Evolutionary conservation across 768 basidiomycete species (phyloP), one percentile per base, ranked within the genome.

Genomic region (Pluteus cervinus): DNA sequence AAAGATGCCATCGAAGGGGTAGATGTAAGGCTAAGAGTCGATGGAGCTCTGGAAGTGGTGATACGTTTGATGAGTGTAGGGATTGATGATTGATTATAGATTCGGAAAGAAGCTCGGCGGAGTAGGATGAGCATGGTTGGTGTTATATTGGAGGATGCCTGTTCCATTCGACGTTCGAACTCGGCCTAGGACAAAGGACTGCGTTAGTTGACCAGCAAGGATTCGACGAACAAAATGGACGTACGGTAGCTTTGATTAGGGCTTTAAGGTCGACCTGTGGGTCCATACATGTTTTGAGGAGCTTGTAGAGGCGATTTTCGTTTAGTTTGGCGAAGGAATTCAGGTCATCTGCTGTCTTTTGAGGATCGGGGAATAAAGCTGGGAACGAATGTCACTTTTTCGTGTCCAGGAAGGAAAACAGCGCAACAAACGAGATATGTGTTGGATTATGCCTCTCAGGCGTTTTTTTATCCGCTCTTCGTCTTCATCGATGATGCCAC

Each of bases 401-500:
- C 47, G 38, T 16, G 11, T 38, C 9, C 20, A 30, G 17, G 32
- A 23, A 29, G 14, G 22, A 17, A 15, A 43, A 29, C 18, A 4
- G 20, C 39, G 18, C 18, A 15, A 36, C 10, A 16, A 45, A 88
- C 88, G 54, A 29, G 86, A 68, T 9, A 92, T 56, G 23, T 71
- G 64, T 41, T 75, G 71, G 39, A 80, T 72, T 11, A 78, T 50
- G 4, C 46, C 49, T 29, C 74, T 73, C 22, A 96, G 64, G 33
- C 68, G 68, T 11, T 66, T 69, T 8, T 59, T 63, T 29, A 87
- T 62, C 1, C 52, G 51, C 30, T 86, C 84, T 51, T 87, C 86
- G 44, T 90, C 69, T 44, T 84, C 76, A 49, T 96, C 92, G 34
- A 96, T 86, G 30, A 91, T 71, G 1, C 94, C 94, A 1, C 91